Base-by-base conservation (phyloP, 345 rosid genomes). In the Boechera retrofracta region DNA sequence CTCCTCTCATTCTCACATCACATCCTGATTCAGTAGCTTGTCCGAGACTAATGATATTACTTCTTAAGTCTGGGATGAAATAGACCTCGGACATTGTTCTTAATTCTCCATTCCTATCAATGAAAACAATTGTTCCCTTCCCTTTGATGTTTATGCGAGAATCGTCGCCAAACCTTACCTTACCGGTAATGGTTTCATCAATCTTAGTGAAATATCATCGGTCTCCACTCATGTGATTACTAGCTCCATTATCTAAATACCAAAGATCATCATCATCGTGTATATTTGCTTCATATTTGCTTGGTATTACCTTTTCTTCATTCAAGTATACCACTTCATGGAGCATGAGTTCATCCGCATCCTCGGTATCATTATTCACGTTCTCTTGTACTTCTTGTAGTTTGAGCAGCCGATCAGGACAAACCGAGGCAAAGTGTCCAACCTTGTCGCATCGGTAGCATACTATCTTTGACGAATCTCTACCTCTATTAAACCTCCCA, bases 151-250 rank as follows among this genome's bases (percentile, higher is more conserved):
- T 5, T 2, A 29, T 10, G 0, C 2, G 7, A 6, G 61, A 29
- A 1, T 56, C 10, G 0, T 56, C 61, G 0, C 38, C 61, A 15
- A 56, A 11, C 1, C 21, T 3, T 0, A 56, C 10, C 0, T 56
- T 56, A 0, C 38, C 2, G 0, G 5, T 31, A 0, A 31, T 6
- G 6, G 21, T 2, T 0, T 0, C 11, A 1, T 41, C 13, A 1
- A 18, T 15, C 0, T 4, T 7, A 1, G 10, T 0, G 2, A 51
- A 51, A 4, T 51, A 18, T 1, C 1, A 0, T 2, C 4, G 0
- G 1, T 51, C 28, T 3, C 55, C 28, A 0, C 11, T 18, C 55
- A 51, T 51, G 6, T 44, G 49, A 0, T 44, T 44, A 1, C 49
- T 11, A 9, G 44, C 44, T 9, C 44, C 44, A 10, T 39, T 39